Evolutionary conservation across 768 basidiomycete genomes (phyloP).

Genomic region (Botryobasidium botryosum): DNA sequence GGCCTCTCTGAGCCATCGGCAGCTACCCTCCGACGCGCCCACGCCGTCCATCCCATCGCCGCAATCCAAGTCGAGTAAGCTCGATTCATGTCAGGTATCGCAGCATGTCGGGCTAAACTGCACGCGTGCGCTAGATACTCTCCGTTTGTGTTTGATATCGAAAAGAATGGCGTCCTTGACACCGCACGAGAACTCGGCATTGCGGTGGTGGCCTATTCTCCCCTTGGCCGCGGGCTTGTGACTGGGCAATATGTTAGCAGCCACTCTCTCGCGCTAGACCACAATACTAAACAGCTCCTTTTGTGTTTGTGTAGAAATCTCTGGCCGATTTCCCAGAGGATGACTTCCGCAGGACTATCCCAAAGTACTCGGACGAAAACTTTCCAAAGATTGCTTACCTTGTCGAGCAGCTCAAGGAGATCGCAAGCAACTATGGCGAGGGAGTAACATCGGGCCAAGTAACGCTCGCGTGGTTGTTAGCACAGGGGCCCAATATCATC

Average conservation of each 20-base stretch:
- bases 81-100: not conserved
- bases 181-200: conserved; percentile 20
- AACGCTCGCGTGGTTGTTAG: conserved; percentile 21
- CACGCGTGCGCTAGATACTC: conserved; percentile 14
- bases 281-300: not conserved
- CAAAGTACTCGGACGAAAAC: conserved; percentile 21
- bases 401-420: conserved; percentile 19
- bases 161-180: conserved; percentile 8
- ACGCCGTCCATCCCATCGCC: conserved; percentile 10
- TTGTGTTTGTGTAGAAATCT: conserved; percentile 4
- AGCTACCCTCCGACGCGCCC: conserved; percentile 12
- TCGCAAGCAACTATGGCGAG: conserved; percentile 19
- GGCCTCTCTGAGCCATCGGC: conserved; percentile 32
- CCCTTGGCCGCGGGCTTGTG: conserved; percentile 24
- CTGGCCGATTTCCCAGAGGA: conserved; percentile 17
- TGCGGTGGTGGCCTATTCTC: conserved; percentile 21
- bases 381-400: conserved; percentile 22
- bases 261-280: not conserved
- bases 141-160: conserved; percentile 13
- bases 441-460: conserved; percentile 21
- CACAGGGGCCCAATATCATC: conserved; percentile 17
- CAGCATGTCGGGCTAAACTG: not conserved
- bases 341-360: conserved; percentile 19
- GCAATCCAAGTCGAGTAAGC: conserved; percentile 13
- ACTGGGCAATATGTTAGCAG: conserved; percentile 16